A percentile compares a stretch with the other conserved stretches of the same genome.
Conservation (phyloP, 306 rosid genomes). For the Trichosanthes cucumerina region DNA sequence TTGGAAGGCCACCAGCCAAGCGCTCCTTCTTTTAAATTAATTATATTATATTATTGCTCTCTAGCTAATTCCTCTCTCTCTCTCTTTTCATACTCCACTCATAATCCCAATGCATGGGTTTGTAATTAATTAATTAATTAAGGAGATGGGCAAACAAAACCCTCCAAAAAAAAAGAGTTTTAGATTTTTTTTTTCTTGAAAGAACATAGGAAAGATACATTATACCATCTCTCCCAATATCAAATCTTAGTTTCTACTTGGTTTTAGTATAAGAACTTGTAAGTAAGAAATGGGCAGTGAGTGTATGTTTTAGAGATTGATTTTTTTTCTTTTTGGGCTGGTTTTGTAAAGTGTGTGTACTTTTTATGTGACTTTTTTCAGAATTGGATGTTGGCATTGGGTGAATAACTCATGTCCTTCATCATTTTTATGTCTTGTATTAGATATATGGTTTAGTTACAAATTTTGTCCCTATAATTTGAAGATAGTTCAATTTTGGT, state of each 20-base stretch:
- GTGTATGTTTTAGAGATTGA: neutral
- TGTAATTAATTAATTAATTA: neutral
- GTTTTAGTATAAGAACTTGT: neutral
- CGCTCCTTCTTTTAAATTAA: slow-evolving; percentile 60
- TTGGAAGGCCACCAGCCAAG: slow-evolving; percentile 82
- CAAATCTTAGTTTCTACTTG: neutral
- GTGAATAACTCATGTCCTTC: neutral
- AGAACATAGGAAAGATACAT: neutral
- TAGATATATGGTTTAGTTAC: neutral
- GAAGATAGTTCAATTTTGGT: neutral
- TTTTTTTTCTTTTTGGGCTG: neutral
- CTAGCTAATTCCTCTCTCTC: too few relatives aligned
- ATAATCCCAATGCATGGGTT: neutral
- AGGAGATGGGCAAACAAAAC: neutral
- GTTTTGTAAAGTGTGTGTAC: neutral
- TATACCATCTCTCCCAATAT: neutral
- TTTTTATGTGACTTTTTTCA: neutral
- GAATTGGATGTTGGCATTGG: neutral
- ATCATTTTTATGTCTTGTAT: neutral
- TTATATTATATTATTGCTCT: too few relatives aligned
- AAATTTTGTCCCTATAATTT: too few relatives aligned
- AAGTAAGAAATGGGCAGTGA: neutral
- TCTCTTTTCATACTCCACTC: too few relatives aligned
- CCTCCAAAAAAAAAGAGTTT: neutral
- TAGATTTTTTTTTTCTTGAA: neutral